Evolutionary conservation across 169 alveolate species (phyloP).

Genomic region (Condylostoma magnum): DNA sequence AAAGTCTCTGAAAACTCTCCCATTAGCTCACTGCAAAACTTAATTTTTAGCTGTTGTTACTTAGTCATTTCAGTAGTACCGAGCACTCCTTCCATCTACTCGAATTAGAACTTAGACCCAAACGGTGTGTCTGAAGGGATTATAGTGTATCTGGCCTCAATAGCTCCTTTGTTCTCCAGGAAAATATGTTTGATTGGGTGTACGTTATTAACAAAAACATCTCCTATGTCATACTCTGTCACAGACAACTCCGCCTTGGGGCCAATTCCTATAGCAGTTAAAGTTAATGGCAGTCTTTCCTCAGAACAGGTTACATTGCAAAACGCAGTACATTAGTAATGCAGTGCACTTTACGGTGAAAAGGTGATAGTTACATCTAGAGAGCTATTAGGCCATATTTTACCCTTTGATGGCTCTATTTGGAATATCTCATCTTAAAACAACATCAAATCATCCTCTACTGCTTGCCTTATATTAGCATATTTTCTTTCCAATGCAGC

Average conservation of each 20-base stretch:
- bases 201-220: constrained; percentile 83
- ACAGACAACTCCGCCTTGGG: constrained; percentile 87
- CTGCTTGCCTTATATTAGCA: constrained; percentile 69
- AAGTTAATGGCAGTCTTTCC: constrained; percentile 87
- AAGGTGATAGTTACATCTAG: constrained; percentile 88
- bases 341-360: constrained; percentile 88
- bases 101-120: constrained; percentile 83
- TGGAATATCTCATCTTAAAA: constrained; percentile 88
- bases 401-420: constrained; percentile 87
- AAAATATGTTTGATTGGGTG: constrained; percentile 17
- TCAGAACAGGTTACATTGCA: constrained; percentile 88
- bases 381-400: constrained; percentile 89
- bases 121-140: constrained; percentile 82
- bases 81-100: constrained; percentile 75
- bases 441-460: constrained; percentile 78
- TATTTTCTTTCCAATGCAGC: constrained; percentile 71
- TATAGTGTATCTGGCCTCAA: constrained; percentile 80
- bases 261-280: constrained; percentile 91
- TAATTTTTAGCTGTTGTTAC: constrained; percentile 70
- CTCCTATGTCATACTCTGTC: constrained; percentile 90
- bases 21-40: constrained; percentile 80
- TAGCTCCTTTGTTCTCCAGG: constrained; percentile 86
- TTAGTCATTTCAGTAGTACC: constrained; percentile 72
- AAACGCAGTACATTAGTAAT: constrained; percentile 87
- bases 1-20: constrained; percentile 93